phyloP scores from a whole-genome alignment of 352 stramenopile genomes.

The Globisporangium orthogonon region DNA sequence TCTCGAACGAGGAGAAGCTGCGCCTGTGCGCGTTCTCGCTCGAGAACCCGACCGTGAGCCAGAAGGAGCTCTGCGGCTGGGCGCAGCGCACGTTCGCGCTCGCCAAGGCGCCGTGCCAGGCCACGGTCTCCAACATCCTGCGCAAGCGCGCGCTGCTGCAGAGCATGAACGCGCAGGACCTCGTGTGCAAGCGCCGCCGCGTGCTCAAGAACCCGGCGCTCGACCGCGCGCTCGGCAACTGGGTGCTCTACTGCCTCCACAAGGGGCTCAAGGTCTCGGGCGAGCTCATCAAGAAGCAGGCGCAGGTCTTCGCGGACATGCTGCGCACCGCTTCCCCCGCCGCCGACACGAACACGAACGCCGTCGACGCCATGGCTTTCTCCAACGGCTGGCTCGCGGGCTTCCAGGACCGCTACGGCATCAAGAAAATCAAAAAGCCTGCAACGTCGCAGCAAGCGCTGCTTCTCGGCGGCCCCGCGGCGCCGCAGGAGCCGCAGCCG shows the following conservation, averaged over 20 bases:
- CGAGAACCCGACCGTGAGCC: conserved; percentile 37
- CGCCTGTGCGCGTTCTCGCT: conserved; percentile 47
- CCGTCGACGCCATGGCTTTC: conserved; percentile 27
- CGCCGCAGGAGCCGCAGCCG: background rate
- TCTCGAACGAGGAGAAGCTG: conserved; percentile 56
- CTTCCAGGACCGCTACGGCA: conserved; percentile 41
- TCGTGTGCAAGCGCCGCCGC: conserved; percentile 30
- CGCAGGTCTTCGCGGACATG: conserved; percentile 29
- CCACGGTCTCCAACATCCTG: conserved; percentile 59
- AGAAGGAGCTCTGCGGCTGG: conserved; percentile 40
- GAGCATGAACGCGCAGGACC: conserved; percentile 25
- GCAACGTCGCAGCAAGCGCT: background rate
- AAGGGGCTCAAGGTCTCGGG: conserved; percentile 18
- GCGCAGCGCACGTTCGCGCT: conserved; percentile 43
- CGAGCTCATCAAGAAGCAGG: conserved; percentile 30
- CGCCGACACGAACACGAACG: background rate
- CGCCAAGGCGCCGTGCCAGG: conserved; percentile 33
- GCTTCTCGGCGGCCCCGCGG: background rate
- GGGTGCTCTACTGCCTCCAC: conserved; percentile 35
- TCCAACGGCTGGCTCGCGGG: conserved; percentile 57
- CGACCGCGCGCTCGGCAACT: conserved; percentile 37
- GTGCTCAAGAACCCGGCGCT: conserved; percentile 49
- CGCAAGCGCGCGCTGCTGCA: conserved; percentile 33
- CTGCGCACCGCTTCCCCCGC: conserved; percentile 2
- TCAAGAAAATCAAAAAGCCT: conserved; percentile 4